A percentile compares a stretch with the other conserved stretches of the same genome.
phyloP scores from a whole-genome alignment of 345 rosid species.

The Brassica juncea region DNA sequence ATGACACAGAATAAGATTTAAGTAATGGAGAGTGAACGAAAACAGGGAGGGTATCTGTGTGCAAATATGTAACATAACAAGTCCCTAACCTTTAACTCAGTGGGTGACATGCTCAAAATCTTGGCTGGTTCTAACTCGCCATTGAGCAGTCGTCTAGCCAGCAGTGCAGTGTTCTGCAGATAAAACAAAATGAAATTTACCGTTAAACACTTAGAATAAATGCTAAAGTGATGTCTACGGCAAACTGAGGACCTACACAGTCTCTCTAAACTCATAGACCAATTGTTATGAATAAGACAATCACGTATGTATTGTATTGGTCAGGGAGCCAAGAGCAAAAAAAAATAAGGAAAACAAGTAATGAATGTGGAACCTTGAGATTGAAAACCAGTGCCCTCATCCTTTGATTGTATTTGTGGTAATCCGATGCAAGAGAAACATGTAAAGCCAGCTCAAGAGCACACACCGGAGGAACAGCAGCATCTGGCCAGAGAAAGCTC shows the following conservation, averaged over 20 bases:
- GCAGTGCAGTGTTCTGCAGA: slow-evolving; percentile 56
- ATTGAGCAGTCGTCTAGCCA: slow-evolving; percentile 77
- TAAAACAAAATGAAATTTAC: slow-evolving; percentile 11
- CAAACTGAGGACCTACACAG: not conserved
- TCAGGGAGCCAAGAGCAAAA: not conserved
- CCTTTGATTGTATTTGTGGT: slow-evolving; percentile 89
- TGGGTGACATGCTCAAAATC: slow-evolving; percentile 87
- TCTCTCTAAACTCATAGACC: not conserved
- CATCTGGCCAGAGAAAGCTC: not conserved
- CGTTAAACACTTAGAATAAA: not conserved
- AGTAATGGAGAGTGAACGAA: not conserved
- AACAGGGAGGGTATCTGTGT: not conserved
- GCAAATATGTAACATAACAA: not conserved
- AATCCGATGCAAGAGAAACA: slow-evolving; percentile 69
- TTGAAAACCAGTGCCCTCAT: slow-evolving; percentile 81
- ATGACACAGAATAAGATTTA: not conserved
- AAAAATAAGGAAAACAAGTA: not conserved
- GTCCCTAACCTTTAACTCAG: slow-evolving; percentile 71
- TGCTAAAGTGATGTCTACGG: not conserved
- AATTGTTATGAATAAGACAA: too few relatives aligned
- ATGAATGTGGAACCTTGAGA: slow-evolving; percentile 61
- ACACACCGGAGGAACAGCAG: slow-evolving; percentile 53
- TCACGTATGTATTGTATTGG: not conserved
- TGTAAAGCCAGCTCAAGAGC: slow-evolving; percentile 87
- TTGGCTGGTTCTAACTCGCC: slow-evolving; percentile 79